Evolutionary conservation across 306 rosid genomes (phyloP).

Genomic region (Albizia julibrissin): DNA sequence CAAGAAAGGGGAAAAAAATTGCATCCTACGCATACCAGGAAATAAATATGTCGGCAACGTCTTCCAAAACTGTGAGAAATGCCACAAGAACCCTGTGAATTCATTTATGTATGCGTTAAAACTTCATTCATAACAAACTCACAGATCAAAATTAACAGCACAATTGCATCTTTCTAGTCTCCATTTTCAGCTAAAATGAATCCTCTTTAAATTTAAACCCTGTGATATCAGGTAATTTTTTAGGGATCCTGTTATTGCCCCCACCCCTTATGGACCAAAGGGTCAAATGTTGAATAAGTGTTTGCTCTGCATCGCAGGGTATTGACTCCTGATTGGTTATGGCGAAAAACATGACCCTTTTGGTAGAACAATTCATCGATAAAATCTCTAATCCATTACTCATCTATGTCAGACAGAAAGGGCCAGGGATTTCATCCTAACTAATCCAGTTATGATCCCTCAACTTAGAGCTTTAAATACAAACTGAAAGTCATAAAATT

Average conservation of each 20-base stretch:
- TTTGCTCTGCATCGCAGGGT: conserved; percentile 23
- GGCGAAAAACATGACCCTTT: conserved; percentile 31
- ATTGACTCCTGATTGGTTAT: conserved; percentile 25
- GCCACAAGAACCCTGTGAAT: conserved; percentile 85
- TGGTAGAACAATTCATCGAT: conserved; percentile 14
- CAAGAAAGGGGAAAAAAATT: not conserved
- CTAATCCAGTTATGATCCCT: not conserved
- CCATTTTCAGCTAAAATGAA: not conserved
- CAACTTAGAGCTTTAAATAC: not conserved
- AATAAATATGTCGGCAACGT: conserved; percentile 56
- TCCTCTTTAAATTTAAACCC: not conserved
- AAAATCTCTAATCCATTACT: conserved; percentile 15
- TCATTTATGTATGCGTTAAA: not conserved
- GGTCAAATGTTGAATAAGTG: conserved; percentile 24
- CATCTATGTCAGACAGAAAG: not conserved
- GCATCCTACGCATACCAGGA: conserved; percentile 55
- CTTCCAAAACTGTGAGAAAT: conserved; percentile 65
- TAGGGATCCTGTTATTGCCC: not conserved
- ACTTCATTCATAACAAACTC: not conserved
- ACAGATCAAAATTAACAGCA: not conserved
- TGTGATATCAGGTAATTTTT: not conserved
- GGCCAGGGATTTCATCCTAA: not conserved
- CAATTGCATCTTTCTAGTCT: not conserved
- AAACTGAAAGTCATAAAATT: not conserved
- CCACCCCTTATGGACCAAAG: not conserved